Conservation (phyloP, 108 stramenopile genomes). For the Pseudonitzschia pungens region DNA sequence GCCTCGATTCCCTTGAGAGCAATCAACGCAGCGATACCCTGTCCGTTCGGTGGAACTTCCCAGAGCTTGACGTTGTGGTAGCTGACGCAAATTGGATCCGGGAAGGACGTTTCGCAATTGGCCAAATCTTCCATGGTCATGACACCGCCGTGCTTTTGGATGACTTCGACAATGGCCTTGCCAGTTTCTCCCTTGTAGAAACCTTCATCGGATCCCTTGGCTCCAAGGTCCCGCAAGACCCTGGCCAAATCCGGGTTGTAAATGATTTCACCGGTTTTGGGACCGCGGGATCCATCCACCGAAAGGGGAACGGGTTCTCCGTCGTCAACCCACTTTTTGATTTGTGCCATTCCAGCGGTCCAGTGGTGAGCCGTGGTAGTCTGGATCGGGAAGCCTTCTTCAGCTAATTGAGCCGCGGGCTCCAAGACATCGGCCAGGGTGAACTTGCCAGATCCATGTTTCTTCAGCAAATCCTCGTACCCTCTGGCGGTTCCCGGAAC, state of each 20-base stretch:
- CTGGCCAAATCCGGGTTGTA: conserved; percentile 85
- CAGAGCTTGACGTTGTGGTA: conserved; percentile 78
- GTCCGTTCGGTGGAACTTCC: conserved; percentile 95
- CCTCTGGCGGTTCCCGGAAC: conserved; percentile 96
- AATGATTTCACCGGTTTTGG: conserved; percentile 78
- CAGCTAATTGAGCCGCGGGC: conserved; percentile 90
- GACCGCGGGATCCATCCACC: conserved; percentile 51
- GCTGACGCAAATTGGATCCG: conserved; percentile 70
- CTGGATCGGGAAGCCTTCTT: conserved; percentile 89
- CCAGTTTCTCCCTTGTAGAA: conserved; percentile 90
- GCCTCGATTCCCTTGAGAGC: conserved; percentile 80
- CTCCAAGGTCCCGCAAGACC: conserved; percentile 79
- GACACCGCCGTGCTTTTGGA: conserved; percentile 77
- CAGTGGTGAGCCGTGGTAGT: conserved; percentile 87
- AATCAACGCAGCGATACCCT: conserved; percentile 92
- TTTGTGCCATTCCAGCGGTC: conserved; percentile 57
- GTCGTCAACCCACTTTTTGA: conserved; percentile 57
- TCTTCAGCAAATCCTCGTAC: conserved; percentile 77
- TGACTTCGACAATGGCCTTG: conserved; percentile 75
- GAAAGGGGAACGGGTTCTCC: conserved; percentile 60
- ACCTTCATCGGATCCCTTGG: conserved; percentile 73
- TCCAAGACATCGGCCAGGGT: conserved; percentile 80
- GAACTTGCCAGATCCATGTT: conserved; percentile 74
- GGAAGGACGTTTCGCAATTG: conserved; percentile 68
- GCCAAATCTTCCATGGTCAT: conserved; percentile 86